A percentile compares a stretch with the other conserved stretches of the same genome.
These are phyloP conservation scores for Lactarius hatsudake DNA, from an alignment of 768 basidiomycete species.

Conservation along the genomic window DNA sequence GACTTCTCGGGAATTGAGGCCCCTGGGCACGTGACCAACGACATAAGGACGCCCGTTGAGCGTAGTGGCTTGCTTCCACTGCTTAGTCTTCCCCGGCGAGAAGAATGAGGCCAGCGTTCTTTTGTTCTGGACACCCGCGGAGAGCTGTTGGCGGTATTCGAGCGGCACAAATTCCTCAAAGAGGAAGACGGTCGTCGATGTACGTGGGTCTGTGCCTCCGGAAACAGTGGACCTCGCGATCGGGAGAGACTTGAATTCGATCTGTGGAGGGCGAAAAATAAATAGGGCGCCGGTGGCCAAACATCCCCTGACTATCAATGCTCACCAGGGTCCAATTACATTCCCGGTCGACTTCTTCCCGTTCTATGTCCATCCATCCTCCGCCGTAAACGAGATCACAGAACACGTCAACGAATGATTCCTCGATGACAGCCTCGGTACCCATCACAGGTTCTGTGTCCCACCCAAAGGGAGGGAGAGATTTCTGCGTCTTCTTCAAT, in stretches of 20 bases:
- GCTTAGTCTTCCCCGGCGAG: slow-evolving; percentile 47
- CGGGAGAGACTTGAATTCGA: slow-evolving; percentile 84
- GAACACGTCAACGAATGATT: slow-evolving; percentile 85
- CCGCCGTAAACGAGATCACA: slow-evolving; percentile 78
- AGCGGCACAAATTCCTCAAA: slow-evolving; percentile 94
- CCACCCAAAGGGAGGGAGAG: slow-evolving; percentile 86
- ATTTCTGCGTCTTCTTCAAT: slow-evolving; percentile 79
- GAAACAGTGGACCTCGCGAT: slow-evolving; percentile 33
- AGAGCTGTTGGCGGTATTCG: slow-evolving; percentile 79
- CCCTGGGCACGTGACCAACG: slow-evolving; percentile 52
- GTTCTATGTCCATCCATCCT: slow-evolving; percentile 81
- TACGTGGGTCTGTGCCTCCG: slow-evolving; percentile 61
- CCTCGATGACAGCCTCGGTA: slow-evolving; percentile 80
- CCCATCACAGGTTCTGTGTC: slow-evolving; percentile 84
- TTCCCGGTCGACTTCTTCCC: slow-evolving; percentile 77
- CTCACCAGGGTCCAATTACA: slow-evolving; percentile 91
- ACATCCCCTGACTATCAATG: slow-evolving; percentile 19
- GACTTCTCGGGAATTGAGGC: slow-evolving; percentile 57
- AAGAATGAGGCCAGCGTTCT: slow-evolving; percentile 71
- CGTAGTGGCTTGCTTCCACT: slow-evolving; percentile 82
- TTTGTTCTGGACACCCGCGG: slow-evolving; percentile 45
- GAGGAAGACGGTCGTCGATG: slow-evolving; percentile 65
- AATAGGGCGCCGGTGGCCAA: background rate
- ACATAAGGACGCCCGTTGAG: slow-evolving; percentile 78
- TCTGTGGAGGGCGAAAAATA: slow-evolving; percentile 40